phyloP scores from a whole-genome alignment of 352 stramenopile genomes.

The Pilasporangium apinafurcum region DNA sequence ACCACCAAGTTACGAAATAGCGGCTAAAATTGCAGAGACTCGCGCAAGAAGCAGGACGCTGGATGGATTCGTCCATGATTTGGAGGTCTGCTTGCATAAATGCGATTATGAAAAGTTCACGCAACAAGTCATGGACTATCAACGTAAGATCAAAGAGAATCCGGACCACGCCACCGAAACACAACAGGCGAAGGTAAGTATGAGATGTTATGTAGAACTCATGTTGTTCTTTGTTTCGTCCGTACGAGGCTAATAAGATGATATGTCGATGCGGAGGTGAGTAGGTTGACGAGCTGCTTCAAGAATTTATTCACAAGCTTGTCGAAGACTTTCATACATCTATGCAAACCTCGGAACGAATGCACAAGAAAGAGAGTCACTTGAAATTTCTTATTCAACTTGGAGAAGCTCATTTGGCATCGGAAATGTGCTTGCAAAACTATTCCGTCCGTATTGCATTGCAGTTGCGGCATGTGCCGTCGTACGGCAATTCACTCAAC shows the following conservation, averaged over 20 bases:
- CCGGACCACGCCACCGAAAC: constrained; percentile 21
- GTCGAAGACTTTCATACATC: constrained; percentile 75
- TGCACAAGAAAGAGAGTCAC: constrained; percentile 82
- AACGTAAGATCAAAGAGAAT: constrained; percentile 30
- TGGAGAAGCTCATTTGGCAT: constrained; percentile 53
- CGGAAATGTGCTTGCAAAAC: constrained; percentile 79
- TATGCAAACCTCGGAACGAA: constrained; percentile 71
- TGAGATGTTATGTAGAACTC: not conserved
- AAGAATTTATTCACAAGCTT: constrained; percentile 47
- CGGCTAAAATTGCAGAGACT: constrained; percentile 42
- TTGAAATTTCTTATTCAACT: constrained; percentile 69
- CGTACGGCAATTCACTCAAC: constrained; percentile 64
- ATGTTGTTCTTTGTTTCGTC: not conserved
- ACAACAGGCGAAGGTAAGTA: constrained; percentile 39
- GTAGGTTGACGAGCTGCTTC: constrained; percentile 44
- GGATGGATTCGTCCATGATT: constrained; percentile 56
- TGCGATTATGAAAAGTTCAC: constrained; percentile 63
- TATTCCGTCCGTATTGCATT: constrained; percentile 74
- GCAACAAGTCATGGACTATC: constrained; percentile 40
- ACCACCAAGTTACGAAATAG: constrained; percentile 24
- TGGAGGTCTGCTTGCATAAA: constrained; percentile 63
- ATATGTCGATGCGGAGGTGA: too few relatives aligned
- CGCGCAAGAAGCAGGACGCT: constrained; percentile 38
- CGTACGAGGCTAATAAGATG: too few relatives aligned
- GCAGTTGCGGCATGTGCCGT: constrained; percentile 68